Evolutionary conservation across 805 yeast genomes (phyloP), one percentile per base, ranked within the genome.

Genomic region (Starmerella stigmatis): DNA sequence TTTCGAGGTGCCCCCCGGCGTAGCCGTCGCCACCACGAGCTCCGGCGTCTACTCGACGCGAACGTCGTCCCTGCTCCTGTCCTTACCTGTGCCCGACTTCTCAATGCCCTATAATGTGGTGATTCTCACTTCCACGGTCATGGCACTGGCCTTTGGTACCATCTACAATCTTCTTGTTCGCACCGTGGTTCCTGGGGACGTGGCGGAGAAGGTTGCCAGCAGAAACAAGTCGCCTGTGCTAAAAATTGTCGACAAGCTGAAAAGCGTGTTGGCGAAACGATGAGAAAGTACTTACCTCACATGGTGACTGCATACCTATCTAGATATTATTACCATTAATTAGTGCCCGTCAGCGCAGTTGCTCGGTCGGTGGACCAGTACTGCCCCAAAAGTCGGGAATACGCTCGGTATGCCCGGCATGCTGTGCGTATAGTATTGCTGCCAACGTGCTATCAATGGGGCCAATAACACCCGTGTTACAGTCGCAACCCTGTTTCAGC

Each of bases 61-160:
- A 59, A 85, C 97, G 0, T 76, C 96, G 4, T 82, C 96, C n/a
- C 72, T 88, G 34, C 68, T 92, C 47, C 68, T 92, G 40, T 76
- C 92, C 0, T 70, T 92, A 43, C 96, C 98, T 2, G 92, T 97
- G 0, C 98, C 98, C 0, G 98, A 92, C 65, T 92, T 92, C 64
- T 83, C 94, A 51, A 92, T 92, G 98, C 98, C 98, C 0, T 92
- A 92, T 62, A 92, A 92, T 57, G 98, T 92, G 33, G 89, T 92
- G 49, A 92, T 92, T 37, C 69, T 92, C 50, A 84, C 97, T 0
- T 84, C 94, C 7, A 92, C 98, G 0, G 81, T 86, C 6, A 81
- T 92, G 85, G 86, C 97, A 0, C 67, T 92, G 47, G 79, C 89
- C 0, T 89, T 88, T 65, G 97, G 97, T 8, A 76, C 89, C 0